Conservation (phyloP, 192 early-diverging fungal genomes). For the Glomus cerebriforme region DNA sequence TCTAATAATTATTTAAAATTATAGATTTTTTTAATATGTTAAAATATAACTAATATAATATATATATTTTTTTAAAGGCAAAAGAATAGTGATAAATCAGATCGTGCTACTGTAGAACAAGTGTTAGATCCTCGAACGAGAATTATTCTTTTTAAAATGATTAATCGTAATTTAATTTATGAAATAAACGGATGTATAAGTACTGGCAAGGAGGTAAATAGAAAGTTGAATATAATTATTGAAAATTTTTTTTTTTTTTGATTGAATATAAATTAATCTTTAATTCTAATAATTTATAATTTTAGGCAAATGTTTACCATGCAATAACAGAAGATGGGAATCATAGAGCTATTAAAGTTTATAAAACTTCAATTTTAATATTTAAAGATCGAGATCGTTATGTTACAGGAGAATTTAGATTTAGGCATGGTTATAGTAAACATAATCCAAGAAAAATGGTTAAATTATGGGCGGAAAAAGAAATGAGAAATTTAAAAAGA, state of each 20-base stretch:
- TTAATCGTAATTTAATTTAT: constrained; percentile 87
- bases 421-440: constrained; percentile 91
- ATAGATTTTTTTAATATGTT: neutral
- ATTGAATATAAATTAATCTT: neutral
- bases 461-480: constrained; percentile 97
- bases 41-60: neutral
- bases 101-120: constrained; percentile 95
- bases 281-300: neutral
- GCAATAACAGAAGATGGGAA: constrained; percentile 80
- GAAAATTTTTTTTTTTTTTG: no score
- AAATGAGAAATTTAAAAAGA: constrained; percentile 97
- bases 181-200: constrained; percentile 97
- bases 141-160: constrained; percentile 94
- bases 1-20: constrained; percentile 25
- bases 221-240: neutral
- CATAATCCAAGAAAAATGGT: constrained; percentile 99
- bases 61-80: constrained; percentile 9
- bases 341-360: constrained; percentile 94
- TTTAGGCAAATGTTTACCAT: constrained; percentile 94
- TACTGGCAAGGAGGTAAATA: constrained; percentile 87
- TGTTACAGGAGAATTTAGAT: constrained; percentile 93
- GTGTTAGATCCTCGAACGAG: constrained; percentile 97
- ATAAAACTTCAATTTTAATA: constrained; percentile 97
- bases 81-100: constrained; percentile 77
- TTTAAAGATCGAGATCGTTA: constrained; percentile 99